Evolutionary conservation across 306 rosid genomes (phyloP).

Genomic region (Cotoneaster glaucophyllus): DNA sequence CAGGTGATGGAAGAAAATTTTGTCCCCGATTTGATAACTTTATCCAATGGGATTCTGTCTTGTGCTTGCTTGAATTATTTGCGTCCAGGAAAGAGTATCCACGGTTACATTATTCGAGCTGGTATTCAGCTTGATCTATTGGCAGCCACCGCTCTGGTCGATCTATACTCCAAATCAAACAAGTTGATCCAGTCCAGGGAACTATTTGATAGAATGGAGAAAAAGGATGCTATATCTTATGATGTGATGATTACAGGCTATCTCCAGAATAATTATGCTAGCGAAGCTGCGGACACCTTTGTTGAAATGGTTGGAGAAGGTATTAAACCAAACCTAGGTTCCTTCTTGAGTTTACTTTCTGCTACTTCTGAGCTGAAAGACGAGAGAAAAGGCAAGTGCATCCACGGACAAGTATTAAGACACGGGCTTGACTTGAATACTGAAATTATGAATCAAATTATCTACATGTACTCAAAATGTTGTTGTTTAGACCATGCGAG

Average conservation of each 20-base stretch:
- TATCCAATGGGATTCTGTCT: no score
- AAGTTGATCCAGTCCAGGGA: conserved; percentile 30
- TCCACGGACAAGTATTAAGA: conserved; percentile 36
- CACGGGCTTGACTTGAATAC: conserved; percentile 13
- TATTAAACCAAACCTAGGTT: conserved; percentile 26
- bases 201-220: conserved; percentile 28
- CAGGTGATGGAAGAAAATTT: background rate
- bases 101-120: no score
- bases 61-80: no score
- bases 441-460: conserved; percentile 35
- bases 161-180: conserved; percentile 34
- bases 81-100: no score
- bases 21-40: no score
- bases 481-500: conserved; percentile 25
- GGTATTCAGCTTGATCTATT: conserved; percentile 20
- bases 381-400: conserved; percentile 21
- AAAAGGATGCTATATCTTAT: conserved; percentile 32
- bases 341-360: conserved; percentile 34
- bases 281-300: conserved; percentile 24
- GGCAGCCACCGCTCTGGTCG: conserved; percentile 36
- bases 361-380: conserved; percentile 33
- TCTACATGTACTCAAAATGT: conserved; percentile 30
- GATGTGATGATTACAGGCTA: conserved; percentile 46
- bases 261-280: conserved; percentile 19
- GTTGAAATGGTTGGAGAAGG: conserved; percentile 22